phyloP scores from a whole-genome alignment of 176 grass and related monocot species.

The Oryza glumipatula region DNA sequence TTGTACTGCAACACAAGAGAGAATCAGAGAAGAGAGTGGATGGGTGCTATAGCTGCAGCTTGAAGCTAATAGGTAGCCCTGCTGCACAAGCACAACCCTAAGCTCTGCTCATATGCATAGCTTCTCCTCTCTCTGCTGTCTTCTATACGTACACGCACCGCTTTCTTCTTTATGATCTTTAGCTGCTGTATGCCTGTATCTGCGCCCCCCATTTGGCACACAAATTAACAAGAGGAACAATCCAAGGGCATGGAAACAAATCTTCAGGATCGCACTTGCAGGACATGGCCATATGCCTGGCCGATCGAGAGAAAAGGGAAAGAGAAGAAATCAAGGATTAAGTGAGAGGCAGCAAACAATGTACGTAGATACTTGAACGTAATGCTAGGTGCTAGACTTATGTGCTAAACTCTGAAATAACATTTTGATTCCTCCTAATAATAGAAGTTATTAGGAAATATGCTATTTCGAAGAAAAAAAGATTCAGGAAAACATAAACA shows the following conservation, averaged over 20 bases:
- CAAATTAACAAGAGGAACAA: constrained; percentile 58
- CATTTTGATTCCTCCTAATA: too few relatives aligned
- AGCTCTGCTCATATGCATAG: constrained; percentile 34
- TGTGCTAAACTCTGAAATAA: too few relatives aligned
- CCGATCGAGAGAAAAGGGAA: constrained; percentile 8
- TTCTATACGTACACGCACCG: constrained; percentile 28
- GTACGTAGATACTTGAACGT: background rate
- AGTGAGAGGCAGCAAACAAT: background rate
- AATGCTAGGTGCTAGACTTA: too few relatives aligned
- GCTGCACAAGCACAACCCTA: background rate
- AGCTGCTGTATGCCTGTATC: constrained; percentile 29
- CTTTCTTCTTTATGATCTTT: constrained; percentile 44
- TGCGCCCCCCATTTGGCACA: constrained; percentile 59
- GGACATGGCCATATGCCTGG: background rate
- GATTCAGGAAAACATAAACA: too few relatives aligned
- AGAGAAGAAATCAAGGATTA: background rate
- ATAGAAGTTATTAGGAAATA: too few relatives aligned
- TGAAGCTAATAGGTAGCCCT: constrained; percentile 25
- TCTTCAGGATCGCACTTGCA: constrained; percentile 42
- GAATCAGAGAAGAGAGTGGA: background rate
- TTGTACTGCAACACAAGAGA: background rate
- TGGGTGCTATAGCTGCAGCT: background rate
- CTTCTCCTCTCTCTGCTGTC: constrained; percentile 54
- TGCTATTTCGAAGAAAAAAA: too few relatives aligned
- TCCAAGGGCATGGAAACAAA: constrained; percentile 59